Percentiles rank a stretch among this genome's conserved stretches.
Evolutionary conservation across 176 grass and related monocot genomes (phyloP).

Genomic region (Ensete ventricosum): DNA sequence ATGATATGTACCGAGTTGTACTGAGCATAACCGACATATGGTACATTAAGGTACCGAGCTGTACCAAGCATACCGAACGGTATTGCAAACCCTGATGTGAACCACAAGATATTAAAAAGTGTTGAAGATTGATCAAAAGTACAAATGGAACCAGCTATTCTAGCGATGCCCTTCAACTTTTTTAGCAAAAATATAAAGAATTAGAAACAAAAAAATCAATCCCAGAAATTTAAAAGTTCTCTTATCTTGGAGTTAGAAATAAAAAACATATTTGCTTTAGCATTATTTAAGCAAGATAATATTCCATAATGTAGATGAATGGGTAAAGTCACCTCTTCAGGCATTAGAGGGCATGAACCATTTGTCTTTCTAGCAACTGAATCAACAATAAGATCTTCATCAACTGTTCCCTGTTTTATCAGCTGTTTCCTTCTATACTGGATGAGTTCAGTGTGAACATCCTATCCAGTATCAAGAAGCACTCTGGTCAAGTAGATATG

Average conservation of each 20-base stretch:
- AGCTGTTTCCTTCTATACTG: constrained; percentile 90
- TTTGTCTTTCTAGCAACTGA: constrained; percentile 71
- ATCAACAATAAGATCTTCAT: constrained; percentile 71
- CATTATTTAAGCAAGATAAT: constrained; percentile 4
- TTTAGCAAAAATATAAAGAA: not conserved
- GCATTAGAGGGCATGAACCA: constrained; percentile 90
- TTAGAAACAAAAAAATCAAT: not conserved
- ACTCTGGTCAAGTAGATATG: constrained; percentile 19
- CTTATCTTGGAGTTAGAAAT: not conserved
- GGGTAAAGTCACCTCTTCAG: constrained; percentile 72
- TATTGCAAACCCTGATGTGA: not conserved
- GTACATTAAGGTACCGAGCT: too few species aligned
- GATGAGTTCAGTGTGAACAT: constrained; percentile 92
- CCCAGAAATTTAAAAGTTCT: not conserved
- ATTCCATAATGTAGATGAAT: constrained; percentile 7
- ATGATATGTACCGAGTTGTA: too few species aligned
- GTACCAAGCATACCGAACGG: too few species aligned
- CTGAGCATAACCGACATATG: too few species aligned
- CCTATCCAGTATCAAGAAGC: constrained; percentile 46
- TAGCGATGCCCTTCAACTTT: not conserved
- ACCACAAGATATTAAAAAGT: not conserved
- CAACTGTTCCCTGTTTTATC: constrained; percentile 64
- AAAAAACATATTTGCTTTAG: not conserved
- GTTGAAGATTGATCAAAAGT: not conserved
- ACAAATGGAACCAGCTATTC: not conserved